These are phyloP conservation scores for Trichosporon ovoides DNA, from an alignment of 1,284 basidiomycete species.

Conservation along the genomic window DNA sequence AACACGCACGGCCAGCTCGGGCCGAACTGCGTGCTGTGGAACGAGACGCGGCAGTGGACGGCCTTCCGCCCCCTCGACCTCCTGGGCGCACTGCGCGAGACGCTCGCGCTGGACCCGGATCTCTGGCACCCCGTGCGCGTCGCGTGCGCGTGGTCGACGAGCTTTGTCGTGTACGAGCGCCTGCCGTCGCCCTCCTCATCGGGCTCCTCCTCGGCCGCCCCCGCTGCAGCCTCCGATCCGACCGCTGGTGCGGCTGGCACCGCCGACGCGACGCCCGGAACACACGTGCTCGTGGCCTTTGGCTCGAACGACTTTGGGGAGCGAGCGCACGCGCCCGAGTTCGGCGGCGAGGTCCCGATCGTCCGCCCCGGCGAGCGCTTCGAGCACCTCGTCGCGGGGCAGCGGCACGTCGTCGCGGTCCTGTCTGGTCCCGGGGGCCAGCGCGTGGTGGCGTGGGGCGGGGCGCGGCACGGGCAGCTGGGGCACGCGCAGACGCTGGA, in stretches of 20 bases:
- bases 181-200: background rate
- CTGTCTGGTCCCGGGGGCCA: slow-evolving; percentile 30
- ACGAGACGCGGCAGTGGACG: slow-evolving; percentile 20
- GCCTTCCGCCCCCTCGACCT: slow-evolving; percentile 27
- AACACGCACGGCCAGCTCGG: slow-evolving; percentile 44
- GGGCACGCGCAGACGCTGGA: slow-evolving; percentile 4
- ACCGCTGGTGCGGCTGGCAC: slow-evolving; percentile 11
- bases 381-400: slow-evolving; percentile 57
- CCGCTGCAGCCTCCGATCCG: slow-evolving; percentile 48
- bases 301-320: slow-evolving; percentile 78
- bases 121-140: slow-evolving; percentile 47
- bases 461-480: slow-evolving; percentile 65
- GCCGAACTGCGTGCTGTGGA: slow-evolving; percentile 30
- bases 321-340: slow-evolving; percentile 55
- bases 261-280: background rate
- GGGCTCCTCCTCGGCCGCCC: background rate
- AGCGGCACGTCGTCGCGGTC: slow-evolving; percentile 62
- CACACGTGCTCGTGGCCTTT: slow-evolving; percentile 67
- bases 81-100: slow-evolving; percentile 5
- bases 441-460: slow-evolving; percentile 71
- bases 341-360: slow-evolving; percentile 11
- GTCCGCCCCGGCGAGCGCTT: slow-evolving; percentile 30
- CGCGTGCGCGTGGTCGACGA: slow-evolving; percentile 74
- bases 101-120: slow-evolving; percentile 15
- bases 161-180: slow-evolving; percentile 55